Evolutionary conservation across 2,329 filamentous ascomycete genomes (phyloP).

Genomic region (Aspergillus glaucus): DNA sequence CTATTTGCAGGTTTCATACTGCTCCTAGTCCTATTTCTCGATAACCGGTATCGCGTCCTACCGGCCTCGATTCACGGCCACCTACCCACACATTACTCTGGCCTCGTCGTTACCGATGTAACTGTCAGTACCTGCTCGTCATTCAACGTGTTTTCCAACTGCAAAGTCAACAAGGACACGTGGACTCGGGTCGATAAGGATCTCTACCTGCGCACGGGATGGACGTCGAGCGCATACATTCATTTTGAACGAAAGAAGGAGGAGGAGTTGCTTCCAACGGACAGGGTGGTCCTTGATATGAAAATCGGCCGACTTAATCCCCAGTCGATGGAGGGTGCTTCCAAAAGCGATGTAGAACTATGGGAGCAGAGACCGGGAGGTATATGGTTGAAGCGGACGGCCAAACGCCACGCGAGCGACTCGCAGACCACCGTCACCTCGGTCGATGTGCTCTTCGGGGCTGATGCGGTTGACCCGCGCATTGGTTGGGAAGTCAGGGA

Average conservation of each 20-base stretch:
- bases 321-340: slow-evolving; percentile 45
- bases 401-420: slow-evolving; percentile 67
- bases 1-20: slow-evolving; percentile 61
- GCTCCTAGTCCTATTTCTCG: slow-evolving; percentile 71
- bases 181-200: slow-evolving; percentile 91
- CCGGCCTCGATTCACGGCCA: slow-evolving; percentile 80
- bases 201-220: slow-evolving; percentile 68
- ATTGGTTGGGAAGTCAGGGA: slow-evolving; percentile 76
- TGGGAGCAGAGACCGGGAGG: slow-evolving; percentile 77
- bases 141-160: slow-evolving; percentile 68
- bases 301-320: slow-evolving; percentile 69
- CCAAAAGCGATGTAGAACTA: slow-evolving; percentile 51
- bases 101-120: slow-evolving; percentile 79
- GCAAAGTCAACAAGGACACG: slow-evolving; percentile 62
- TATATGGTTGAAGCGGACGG: slow-evolving; percentile 73
- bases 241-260: slow-evolving; percentile 80
- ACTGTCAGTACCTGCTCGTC: slow-evolving; percentile 69
- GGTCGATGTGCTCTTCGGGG: slow-evolving; percentile 80
- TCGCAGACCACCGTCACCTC: slow-evolving; percentile 69
- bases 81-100: slow-evolving; percentile 77
- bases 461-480: slow-evolving; percentile 85
- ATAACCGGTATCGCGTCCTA: slow-evolving; percentile 80
- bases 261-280: slow-evolving; percentile 67
- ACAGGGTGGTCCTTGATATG: slow-evolving; percentile 75
- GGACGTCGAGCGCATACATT: slow-evolving; percentile 71